Base-by-base conservation (phyloP, 2,329 filamentous ascomycete species). In the Nakataea oryzae region DNA sequence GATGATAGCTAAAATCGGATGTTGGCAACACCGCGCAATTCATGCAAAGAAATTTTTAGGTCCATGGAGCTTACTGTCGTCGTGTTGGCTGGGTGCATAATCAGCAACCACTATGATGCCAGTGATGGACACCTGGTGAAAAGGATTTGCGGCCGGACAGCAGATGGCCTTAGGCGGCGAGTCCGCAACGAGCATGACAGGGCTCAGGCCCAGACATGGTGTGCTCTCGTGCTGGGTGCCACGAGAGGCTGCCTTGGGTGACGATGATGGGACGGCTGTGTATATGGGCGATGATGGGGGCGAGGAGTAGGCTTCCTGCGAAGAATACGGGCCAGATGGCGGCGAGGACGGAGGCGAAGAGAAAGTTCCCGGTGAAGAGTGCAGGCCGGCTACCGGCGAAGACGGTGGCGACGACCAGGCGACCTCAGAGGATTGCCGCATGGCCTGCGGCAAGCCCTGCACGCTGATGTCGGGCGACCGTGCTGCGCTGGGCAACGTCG, bases 31-130 rank as follows among this genome's bases (percentile, higher is more conserved):
- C 41, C n/a, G n/a, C 41, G 41, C 41, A 21, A 50, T 7, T 12
- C 41, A 17, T 5, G 2, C n/a, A 1, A 9, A n/a, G 0, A 21
- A 1, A 3, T 1, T 4, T 9, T n/a, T 1, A 9, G 21, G 21
- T 9, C 7, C 2, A 9, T 6, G 21, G 1, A n/a, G 21, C 41
- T 12, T 3, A 50, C 21, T 8, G 1, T 50, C 41, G 17, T 11
- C 3, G 6, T 1, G n/a, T n/a, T n/a, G n/a, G n/a, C n/a, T n/a
- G 9, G 21, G 41, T 17, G 21, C 21, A n/a, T 7, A 50, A 12
- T 50, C 41, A 21, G 21, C 21, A 21, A n/a, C 41, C 6, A 50
- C 21, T 8, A 50, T 50, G 17, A 50, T 50, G 6, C 41, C 21
- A 17, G 41, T n/a, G 17, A 50, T 50, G 21, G 41, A 50, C 21